phyloP scores from a whole-genome alignment of 106 monocot genomes.

The Triglochin maritima region DNA sequence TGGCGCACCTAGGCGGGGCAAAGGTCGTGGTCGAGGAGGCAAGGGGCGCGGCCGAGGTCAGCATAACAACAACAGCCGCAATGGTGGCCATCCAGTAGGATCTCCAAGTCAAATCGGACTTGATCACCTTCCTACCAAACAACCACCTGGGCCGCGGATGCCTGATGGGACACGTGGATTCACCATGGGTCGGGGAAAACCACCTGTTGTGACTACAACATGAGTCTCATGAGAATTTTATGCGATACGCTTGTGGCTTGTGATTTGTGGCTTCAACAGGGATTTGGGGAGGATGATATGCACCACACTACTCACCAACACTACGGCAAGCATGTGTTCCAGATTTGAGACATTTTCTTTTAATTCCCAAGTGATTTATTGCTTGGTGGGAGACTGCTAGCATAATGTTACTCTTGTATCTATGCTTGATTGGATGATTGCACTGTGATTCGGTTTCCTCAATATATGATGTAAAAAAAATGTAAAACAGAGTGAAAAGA shows the following conservation, averaged over 20 bases:
- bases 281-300: no score
- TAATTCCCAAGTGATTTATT: no score
- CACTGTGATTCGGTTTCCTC: no score
- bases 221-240: background rate
- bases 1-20: slow-evolving; percentile 25
- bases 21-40: slow-evolving; percentile 36
- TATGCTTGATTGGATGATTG: no score
- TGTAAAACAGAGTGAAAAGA: no score
- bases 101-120: slow-evolving; percentile 15
- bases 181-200: slow-evolving; percentile 57
- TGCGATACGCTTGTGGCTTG: background rate
- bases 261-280: background rate
- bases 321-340: no score
- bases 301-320: no score
- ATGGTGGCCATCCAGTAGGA: slow-evolving; percentile 20
- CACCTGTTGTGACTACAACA: background rate
- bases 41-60: slow-evolving; percentile 42
- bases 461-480: no score
- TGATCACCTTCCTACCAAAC: slow-evolving; percentile 28
- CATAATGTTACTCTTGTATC: no score
- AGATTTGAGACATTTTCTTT: no score
- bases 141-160: slow-evolving; percentile 68
- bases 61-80: slow-evolving; percentile 19
- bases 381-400: no score
- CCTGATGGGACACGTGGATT: slow-evolving; percentile 73